These are phyloP conservation scores for Pythium plurisporium DNA, from an alignment of 352 stramenopile genomes.

Conservation along the genomic window DNA sequence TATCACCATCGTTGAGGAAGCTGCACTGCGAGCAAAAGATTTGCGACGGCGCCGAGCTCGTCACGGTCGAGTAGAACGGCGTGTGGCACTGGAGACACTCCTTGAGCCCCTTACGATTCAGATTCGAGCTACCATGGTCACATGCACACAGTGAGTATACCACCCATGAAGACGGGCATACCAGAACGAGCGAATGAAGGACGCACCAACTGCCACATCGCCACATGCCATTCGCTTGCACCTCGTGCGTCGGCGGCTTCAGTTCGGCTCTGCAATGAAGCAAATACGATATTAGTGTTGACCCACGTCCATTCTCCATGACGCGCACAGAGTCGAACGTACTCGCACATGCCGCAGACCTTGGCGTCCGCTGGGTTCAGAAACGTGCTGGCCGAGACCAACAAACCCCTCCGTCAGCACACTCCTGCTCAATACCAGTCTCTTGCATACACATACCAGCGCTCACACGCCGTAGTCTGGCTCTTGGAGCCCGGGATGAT, in stretches of 20 bases:
- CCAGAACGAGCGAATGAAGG: not conserved
- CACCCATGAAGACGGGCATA: too few species aligned
- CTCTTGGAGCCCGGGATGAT: conserved; percentile 53
- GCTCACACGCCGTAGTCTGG: conserved; percentile 47
- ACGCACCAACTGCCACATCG: conserved; percentile 66
- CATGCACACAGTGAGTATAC: too few species aligned
- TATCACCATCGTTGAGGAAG: conserved; percentile 69
- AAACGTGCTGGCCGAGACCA: conserved; percentile 42
- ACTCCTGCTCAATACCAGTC: not conserved
- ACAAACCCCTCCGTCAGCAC: not conserved
- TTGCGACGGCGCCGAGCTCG: conserved; percentile 57
- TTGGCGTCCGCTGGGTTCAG: conserved; percentile 53
- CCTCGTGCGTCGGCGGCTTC: conserved; percentile 62
- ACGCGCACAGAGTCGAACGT: conserved; percentile 7
- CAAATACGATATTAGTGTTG: too few species aligned
- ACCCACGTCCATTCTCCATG: not conserved
- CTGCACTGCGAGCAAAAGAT: conserved; percentile 76
- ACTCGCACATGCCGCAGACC: conserved; percentile 73
- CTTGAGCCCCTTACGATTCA: conserved; percentile 60
- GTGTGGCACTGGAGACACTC: conserved; percentile 56
- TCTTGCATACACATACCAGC: conserved; percentile 33
- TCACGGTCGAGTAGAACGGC: conserved; percentile 61
- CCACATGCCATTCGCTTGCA: conserved; percentile 66
- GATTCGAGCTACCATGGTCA: conserved; percentile 32
- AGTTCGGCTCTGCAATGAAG: conserved; percentile 48